Base-by-base conservation (phyloP, 345 rosid genomes). In the Mallotus nudiflorus region DNA sequence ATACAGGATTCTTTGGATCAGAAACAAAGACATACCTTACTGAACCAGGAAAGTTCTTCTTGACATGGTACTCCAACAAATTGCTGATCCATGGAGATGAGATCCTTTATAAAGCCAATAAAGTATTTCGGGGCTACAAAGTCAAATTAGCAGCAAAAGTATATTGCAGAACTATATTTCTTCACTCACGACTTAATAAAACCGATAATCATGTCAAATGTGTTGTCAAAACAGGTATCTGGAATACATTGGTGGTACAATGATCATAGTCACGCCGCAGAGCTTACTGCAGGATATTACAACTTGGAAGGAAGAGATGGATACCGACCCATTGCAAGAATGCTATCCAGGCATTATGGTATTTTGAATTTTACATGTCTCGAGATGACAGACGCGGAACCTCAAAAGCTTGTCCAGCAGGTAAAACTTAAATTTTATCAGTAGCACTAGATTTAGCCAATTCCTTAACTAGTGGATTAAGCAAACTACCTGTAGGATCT, bases 231-330 rank as follows among this genome's bases (percentile, higher is more conserved):
- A 55, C 75, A 91, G 96, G 90, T 89, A 29, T 83, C 97, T n/a
- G 94, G 96, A 51, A 88, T 89, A 45, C 96, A 91, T 51, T 93
- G 98, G 97, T 88, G 97, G 97, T 94, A 89, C 68, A 83, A 85
- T 62, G 48, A 82, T 53, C 76, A 77, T 9, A 88, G 82, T 72
- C 97, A 93, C 70, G 97, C 96, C 9, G 90, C 97, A 24, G 97
- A 94, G 75, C 95, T 91, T 59, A 87, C 96, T 35, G 84, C 96
- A 28, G 98, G 98, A 62, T 85, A 85, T 69, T 91, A 89, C 77
- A 91, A 85, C 79, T 75, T 87, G 42, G 64, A 73, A 3, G 83
- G 84, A 52, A 83, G 98, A 85, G 94, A 88, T 58, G 97, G 97
- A 0, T 91, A 91, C 74, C 77, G 88, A 66, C 86, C 90, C 0